Conservation (phyloP, 2,329 filamentous ascomycete genomes). For the Thielaviopsis ethacetica region DNA sequence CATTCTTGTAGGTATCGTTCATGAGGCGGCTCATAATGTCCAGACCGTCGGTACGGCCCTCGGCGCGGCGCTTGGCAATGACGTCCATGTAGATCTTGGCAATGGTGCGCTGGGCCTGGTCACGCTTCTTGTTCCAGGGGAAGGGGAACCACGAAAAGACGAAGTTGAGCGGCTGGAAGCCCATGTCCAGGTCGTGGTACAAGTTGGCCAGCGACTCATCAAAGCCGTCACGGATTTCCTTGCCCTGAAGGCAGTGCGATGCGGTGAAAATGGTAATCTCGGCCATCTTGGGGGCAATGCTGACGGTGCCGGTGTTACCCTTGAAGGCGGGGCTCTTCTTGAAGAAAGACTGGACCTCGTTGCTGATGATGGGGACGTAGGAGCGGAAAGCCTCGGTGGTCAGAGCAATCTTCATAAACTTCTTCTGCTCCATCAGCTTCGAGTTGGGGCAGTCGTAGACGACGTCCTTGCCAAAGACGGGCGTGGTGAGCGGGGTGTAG, state of each 20-base stretch:
- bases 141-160: conserved; percentile 77
- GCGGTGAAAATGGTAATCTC: conserved; percentile 85
- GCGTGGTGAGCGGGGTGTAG: conserved; percentile 59
- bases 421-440: conserved; percentile 94
- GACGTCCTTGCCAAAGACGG: conserved; percentile 67
- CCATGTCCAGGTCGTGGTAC: conserved; percentile 82
- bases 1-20: conserved; percentile 73
- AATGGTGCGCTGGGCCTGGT: conserved; percentile 66
- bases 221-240: conserved; percentile 65
- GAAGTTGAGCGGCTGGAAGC: conserved; percentile 80
- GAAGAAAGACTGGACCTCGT: conserved; percentile 59
- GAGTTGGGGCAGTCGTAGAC: conserved; percentile 84
- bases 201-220: conserved; percentile 65
- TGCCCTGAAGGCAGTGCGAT: conserved; percentile 69
- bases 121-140: conserved; percentile 72
- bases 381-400: conserved; percentile 56
- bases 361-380: conserved; percentile 64
- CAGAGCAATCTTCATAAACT: conserved; percentile 74
- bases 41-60: conserved; percentile 32
- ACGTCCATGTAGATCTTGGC: conserved; percentile 70
- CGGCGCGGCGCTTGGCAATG: conserved; percentile 51
- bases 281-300: conserved; percentile 61
- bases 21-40: conserved; percentile 90
- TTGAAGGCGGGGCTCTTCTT: conserved; percentile 51
- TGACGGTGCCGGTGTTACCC: conserved; percentile 47